Evolutionary conservation across 73 alveolate genomes (phyloP), one percentile per base, ranked within the genome.

Genomic region (Blepharisma stoltei): DNA sequence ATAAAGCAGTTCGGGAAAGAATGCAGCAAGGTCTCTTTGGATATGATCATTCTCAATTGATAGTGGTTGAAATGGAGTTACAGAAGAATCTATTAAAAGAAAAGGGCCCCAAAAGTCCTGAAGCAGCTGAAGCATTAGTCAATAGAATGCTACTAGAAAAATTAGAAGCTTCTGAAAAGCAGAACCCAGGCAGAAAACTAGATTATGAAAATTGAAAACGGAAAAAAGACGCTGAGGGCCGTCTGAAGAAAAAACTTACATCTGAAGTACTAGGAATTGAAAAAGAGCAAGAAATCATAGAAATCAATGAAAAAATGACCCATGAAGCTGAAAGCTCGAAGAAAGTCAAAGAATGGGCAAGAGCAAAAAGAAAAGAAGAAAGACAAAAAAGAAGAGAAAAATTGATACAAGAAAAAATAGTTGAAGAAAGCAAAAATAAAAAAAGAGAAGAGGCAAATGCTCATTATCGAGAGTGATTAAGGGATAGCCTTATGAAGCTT

Each of bases 321-420:
- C 14, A 60, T 14, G 23, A 60, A 18, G 23, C 46, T 38, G 73
- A 60, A 60, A 60, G 5, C 23, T 9, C n/a, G 14, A 60, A 60
- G 23, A n/a, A 38, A 60, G 23, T 60, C n/a, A 60, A 60, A 9
- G 47, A 60, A 25, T 60, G 73, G 73, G 73, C 14, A 60, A 14
- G 5, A 8, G 4, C 14, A 0, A 60, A 60, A 25, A 20, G 14
- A 60, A 8, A 18, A 14, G 73, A 60, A 60, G 23, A 14, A 8
- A 9, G n/a, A 14, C 14, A 60, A 60, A 60, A 60, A 2, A n/a
- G 23, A 25, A 20, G 23, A n/a, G 45, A 18, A 8, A 60, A 20
- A 60, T 14, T 14, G 23, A 9, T 60, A 2, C 37, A 25, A 2
- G 23, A 25, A 60, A 20, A 14, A 60, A 25, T 14, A 25, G 49